These are phyloP conservation scores for Metschnikowia continentalis DNA, from an alignment of 805 yeast species.

Conservation along the genomic window DNA sequence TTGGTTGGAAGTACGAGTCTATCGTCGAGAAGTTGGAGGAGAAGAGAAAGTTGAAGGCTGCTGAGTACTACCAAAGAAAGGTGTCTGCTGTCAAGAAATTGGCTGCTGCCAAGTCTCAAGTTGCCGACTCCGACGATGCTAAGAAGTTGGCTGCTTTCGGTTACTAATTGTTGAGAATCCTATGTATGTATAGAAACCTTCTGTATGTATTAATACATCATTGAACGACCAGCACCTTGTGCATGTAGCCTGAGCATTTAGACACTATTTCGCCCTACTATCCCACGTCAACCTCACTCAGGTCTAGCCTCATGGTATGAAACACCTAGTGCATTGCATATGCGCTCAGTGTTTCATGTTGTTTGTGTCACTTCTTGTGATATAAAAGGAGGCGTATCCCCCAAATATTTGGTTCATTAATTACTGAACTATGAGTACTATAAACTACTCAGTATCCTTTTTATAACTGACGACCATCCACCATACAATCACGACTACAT, in stretches of 20 bases:
- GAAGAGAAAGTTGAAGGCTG: conserved; percentile 98
- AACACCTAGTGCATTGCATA: neutral
- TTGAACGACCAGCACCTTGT: conserved; percentile 7
- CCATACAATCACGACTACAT: too few species aligned
- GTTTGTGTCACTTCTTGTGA: too few species aligned
- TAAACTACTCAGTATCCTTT: too few species aligned
- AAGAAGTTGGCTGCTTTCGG: conserved; percentile 95
- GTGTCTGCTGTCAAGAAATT: conserved; percentile 91
- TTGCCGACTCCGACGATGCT: conserved; percentile 87
- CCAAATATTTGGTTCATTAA: too few species aligned
- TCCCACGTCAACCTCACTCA: neutral
- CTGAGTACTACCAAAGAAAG: conserved; percentile 99
- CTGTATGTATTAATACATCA: conserved; percentile 17
- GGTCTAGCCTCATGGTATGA: neutral
- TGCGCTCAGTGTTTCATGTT: neutral
- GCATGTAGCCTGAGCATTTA: neutral
- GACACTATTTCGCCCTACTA: neutral
- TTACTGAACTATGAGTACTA: too few species aligned
- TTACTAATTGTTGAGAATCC: conserved; percentile 57
- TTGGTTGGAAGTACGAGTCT: conserved; percentile 99
- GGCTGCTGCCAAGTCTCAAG: conserved; percentile 77
- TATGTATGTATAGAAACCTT: conserved; percentile 14
- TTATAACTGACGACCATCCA: too few species aligned
- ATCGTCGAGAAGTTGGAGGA: conserved; percentile 97
- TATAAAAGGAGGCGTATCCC: too few species aligned